These are phyloP conservation scores for Pestalotiopsis sp. DNA, from an alignment of 2,329 filamentous ascomycete species.

Conservation along the genomic window DNA sequence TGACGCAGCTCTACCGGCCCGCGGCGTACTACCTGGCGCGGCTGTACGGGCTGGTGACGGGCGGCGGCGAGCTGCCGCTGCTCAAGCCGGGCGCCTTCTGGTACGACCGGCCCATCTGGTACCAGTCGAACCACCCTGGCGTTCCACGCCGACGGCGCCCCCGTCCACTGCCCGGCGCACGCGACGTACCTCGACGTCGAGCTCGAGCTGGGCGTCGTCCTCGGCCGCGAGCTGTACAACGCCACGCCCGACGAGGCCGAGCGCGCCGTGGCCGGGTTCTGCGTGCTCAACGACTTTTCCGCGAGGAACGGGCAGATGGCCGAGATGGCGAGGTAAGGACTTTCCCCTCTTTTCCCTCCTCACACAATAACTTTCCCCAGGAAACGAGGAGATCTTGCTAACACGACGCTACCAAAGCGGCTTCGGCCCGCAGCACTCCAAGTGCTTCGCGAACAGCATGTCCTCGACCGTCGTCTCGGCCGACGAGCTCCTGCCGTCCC, in stretches of 20 bases:
- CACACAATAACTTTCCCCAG: background rate
- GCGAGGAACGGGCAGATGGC: conserved; percentile 26
- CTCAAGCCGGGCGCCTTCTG: conserved; percentile 26
- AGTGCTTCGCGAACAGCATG: conserved; percentile 30
- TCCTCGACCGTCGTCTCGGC: conserved; percentile 27
- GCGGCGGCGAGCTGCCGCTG: conserved; percentile 22
- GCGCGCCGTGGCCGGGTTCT: conserved; percentile 28
- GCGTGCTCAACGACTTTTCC: conserved; percentile 31
- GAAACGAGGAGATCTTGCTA: background rate
- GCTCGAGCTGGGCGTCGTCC: conserved; percentile 28
- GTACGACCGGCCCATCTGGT: conserved; percentile 29
- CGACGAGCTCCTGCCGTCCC: conserved; percentile 23
- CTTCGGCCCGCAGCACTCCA: conserved; percentile 30
- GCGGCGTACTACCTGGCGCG: conserved; percentile 15
- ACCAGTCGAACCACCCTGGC: conserved; percentile 31
- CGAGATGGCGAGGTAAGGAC: conserved; percentile 23
- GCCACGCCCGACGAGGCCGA: conserved; percentile 26
- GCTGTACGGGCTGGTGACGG: conserved; percentile 19
- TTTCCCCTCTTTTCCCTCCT: background rate
- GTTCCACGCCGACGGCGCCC: conserved; percentile 26
- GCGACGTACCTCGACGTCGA: conserved; percentile 29
- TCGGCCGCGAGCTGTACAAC: conserved; percentile 26
- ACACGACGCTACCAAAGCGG: conserved; percentile 17
- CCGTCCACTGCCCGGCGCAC: conserved; percentile 22
- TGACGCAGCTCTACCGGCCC: conserved; percentile 24